Percentiles rank a stretch among this genome's conserved stretches.
Conservation (phyloP, 2,329 filamentous ascomycete genomes). For the Verticillium isaacii region DNA sequence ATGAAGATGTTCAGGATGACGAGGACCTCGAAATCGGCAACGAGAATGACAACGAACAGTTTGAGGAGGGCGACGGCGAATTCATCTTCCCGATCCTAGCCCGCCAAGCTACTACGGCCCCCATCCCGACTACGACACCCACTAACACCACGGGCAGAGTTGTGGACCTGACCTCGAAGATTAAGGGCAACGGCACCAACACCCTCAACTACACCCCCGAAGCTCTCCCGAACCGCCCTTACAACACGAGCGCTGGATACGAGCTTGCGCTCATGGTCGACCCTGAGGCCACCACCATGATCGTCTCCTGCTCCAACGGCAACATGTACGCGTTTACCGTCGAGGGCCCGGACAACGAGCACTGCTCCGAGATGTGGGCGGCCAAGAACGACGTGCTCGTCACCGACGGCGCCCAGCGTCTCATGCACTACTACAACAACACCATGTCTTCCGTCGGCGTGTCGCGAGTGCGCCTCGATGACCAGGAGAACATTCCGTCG, state of each 20-base stretch:
- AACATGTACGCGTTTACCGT: constrained; percentile 24
- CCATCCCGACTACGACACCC: neutral
- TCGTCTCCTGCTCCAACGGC: constrained; percentile 26
- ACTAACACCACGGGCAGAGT: constrained; percentile 2
- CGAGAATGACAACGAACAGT: neutral
- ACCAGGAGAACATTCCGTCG: constrained; percentile 12
- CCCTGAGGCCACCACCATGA: constrained; percentile 11
- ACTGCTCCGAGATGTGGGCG: constrained; percentile 19
- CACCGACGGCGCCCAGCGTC: constrained; percentile 15
- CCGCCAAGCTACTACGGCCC: neutral
- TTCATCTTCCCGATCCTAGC: neutral
- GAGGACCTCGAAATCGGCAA: neutral
- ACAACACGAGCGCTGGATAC: constrained; percentile 14
- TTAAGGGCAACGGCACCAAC: constrained; percentile 2
- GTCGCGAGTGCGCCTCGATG: constrained; percentile 20
- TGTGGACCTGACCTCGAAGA: neutral
- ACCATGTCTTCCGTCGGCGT: constrained; percentile 25
- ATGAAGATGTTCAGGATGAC: neutral
- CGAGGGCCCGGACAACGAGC: constrained; percentile 12
- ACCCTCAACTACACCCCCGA: constrained; percentile 3
- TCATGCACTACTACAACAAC: constrained; percentile 28
- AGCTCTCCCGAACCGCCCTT: constrained; percentile 6
- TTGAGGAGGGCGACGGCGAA: neutral
- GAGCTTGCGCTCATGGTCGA: constrained; percentile 17
- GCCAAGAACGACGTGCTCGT: constrained; percentile 14